Evolutionary conservation across 805 yeast genomes (phyloP).

Genomic region (Kodamaea leandrae): DNA sequence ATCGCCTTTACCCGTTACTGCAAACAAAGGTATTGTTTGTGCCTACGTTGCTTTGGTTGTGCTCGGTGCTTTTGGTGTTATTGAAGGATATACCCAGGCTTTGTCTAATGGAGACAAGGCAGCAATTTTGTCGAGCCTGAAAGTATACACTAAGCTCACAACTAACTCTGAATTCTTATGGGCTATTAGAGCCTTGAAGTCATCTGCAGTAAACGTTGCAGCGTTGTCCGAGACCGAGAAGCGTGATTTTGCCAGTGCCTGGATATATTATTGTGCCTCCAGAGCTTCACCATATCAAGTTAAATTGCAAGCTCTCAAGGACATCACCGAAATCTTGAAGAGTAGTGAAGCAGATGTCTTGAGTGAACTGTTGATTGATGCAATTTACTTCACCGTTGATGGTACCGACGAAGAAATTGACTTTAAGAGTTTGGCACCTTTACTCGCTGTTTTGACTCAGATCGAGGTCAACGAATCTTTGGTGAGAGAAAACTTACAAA

Average conservation of each 20-base stretch:
- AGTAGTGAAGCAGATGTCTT: conserved; percentile 17
- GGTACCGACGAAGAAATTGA: conserved; percentile 13
- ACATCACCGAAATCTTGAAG: conserved; percentile 30
- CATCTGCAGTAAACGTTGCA: conserved; percentile 23
- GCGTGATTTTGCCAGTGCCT: conserved; percentile 42
- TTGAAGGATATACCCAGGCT: conserved; percentile 14
- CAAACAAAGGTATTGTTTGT: conserved; percentile 50
- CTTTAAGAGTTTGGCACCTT: conserved; percentile 20
- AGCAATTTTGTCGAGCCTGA: conserved; percentile 47
- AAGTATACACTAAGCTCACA: conserved; percentile 49
- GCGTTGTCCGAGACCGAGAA: conserved; percentile 15
- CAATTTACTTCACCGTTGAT: conserved; percentile 32
- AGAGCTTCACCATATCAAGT: conserved; percentile 30
- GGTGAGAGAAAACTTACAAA: conserved; percentile 19
- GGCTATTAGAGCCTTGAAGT: conserved; percentile 48
- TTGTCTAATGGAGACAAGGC: conserved; percentile 40
- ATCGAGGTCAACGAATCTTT: conserved; percentile 14
- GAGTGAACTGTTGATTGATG: conserved; percentile 43
- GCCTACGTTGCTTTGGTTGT: conserved; percentile 49
- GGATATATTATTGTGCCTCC: conserved; percentile 49
- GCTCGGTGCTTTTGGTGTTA: conserved; percentile 15
- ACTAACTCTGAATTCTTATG: conserved; percentile 48
- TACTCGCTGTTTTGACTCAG: conserved; percentile 27
- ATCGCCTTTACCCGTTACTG: conserved; percentile 53
- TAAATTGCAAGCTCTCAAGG: conserved; percentile 32